Evolutionary conservation across 768 basidiomycete species (phyloP).

Genomic region (Gelatoporia subvermispora): DNA sequence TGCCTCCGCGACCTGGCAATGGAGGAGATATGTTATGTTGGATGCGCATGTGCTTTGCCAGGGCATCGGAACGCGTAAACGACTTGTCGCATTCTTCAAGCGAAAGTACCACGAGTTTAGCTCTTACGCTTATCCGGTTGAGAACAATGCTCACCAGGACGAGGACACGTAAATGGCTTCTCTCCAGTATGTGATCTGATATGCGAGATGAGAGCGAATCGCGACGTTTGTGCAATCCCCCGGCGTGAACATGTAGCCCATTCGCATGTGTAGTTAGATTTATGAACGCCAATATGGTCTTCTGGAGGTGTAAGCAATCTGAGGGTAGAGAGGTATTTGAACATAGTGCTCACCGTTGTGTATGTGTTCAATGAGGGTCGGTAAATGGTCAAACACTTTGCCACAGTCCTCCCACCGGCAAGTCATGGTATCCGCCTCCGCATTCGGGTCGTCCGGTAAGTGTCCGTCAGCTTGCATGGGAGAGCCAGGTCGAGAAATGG

Average conservation of each 20-base stretch:
- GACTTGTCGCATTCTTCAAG: conserved; percentile 85
- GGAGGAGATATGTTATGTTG: conserved; percentile 80
- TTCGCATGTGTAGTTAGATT: conserved; percentile 84
- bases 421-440: conserved; percentile 52
- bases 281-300: conserved; percentile 83
- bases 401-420: conserved; percentile 88
- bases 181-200: conserved; percentile 92
- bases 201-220: conserved; percentile 88
- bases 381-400: conserved; percentile 64
- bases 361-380: conserved; percentile 76
- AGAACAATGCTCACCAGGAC: conserved; percentile 54
- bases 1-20: conserved; percentile 65
- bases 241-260: conserved; percentile 80
- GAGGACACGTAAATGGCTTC: conserved; percentile 82
- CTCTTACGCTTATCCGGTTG: not conserved
- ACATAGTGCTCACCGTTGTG: conserved; percentile 56
- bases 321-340: not conserved
- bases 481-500: conserved; percentile 37
- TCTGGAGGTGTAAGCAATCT: conserved; percentile 6
- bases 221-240: conserved; percentile 80
- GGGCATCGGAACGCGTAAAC: conserved; percentile 91
- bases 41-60: conserved; percentile 87
- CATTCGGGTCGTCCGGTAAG: not conserved
- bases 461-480: conserved; percentile 25
- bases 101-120: not conserved